Conservation (phyloP, 1,284 basidiomycete species). For the Athelia sp. region DNA sequence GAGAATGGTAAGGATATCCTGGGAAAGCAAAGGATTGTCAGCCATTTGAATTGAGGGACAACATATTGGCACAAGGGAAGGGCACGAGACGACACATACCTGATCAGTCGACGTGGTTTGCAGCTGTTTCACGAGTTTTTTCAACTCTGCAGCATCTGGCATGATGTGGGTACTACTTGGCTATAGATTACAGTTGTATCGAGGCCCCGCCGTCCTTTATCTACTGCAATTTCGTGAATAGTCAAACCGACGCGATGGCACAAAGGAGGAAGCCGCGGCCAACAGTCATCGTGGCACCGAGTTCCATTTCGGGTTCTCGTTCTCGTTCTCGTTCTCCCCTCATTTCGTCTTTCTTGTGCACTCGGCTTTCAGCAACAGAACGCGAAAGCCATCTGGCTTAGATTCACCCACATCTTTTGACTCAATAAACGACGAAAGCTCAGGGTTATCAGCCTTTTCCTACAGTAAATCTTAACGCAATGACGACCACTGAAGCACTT, state of each 20-base stretch:
- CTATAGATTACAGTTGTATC: background rate
- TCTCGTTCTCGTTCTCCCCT: background rate
- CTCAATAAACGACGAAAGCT: too few species aligned
- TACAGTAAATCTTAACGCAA: too few species aligned
- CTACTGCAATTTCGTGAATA: background rate
- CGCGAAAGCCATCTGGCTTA: background rate
- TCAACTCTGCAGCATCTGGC: constrained; percentile 56
- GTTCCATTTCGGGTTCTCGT: background rate
- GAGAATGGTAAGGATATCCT: constrained; percentile 76
- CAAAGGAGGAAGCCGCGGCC: background rate
- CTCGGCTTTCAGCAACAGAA: too few species aligned
- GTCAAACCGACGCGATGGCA: background rate
- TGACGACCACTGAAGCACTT: constrained; percentile 38
- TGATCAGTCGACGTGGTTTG: constrained; percentile 55
- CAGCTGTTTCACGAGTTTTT: constrained; percentile 74
- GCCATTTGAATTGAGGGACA: constrained; percentile 12
- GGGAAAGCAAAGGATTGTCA: constrained; percentile 8
- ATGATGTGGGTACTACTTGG: constrained; percentile 19
- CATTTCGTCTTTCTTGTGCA: too few species aligned
- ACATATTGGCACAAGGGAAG: constrained; percentile 31
- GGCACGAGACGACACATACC: constrained; percentile 47
- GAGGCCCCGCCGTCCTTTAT: background rate
- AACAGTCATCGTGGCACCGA: background rate
- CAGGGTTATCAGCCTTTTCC: too few species aligned
- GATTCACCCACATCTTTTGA: background rate